Conservation (phyloP, 768 basidiomycete species). For the Russula ochroleuca region DNA sequence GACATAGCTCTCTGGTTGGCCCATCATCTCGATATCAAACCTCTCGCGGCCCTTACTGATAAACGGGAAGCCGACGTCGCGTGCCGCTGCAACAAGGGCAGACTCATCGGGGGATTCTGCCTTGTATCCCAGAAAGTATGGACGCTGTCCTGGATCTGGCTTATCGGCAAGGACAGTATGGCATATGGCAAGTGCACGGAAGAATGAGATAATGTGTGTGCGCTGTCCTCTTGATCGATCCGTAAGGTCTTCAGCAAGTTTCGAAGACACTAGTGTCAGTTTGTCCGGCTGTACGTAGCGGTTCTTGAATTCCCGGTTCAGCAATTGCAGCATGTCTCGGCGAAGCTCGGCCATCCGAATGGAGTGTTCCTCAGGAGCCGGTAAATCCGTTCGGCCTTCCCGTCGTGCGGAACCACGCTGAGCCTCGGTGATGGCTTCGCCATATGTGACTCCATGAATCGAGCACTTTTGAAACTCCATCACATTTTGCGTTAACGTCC, state of each 20-base stretch:
- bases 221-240: constrained; percentile 59
- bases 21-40: constrained; percentile 89
- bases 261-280: constrained; percentile 84
- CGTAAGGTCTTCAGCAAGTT: constrained; percentile 72
- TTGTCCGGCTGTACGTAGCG: constrained; percentile 75
- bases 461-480: constrained; percentile 99
- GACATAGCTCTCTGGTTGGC: constrained; percentile 76
- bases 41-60: constrained; percentile 65
- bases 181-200: constrained; percentile 91
- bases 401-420: constrained; percentile 88
- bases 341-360: constrained; percentile 62
- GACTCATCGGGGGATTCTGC: constrained; percentile 96
- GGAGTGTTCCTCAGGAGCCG: constrained; percentile 69
- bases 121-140: constrained; percentile 78
- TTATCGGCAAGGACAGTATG: constrained; percentile 86
- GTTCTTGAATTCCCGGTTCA: constrained; percentile 84
- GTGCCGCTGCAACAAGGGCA: constrained; percentile 85
- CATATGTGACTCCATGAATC: constrained; percentile 76
- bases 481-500: constrained; percentile 94
- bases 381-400: constrained; percentile 60
- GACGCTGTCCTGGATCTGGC: constrained; percentile 56
- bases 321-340: constrained; percentile 65
- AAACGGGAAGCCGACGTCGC: constrained; percentile 93
- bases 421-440: constrained; percentile 93
- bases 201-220: constrained; percentile 72